Conservation (phyloP, 2,329 filamentous ascomycete genomes). For the Xylariaceae sp. region DNA sequence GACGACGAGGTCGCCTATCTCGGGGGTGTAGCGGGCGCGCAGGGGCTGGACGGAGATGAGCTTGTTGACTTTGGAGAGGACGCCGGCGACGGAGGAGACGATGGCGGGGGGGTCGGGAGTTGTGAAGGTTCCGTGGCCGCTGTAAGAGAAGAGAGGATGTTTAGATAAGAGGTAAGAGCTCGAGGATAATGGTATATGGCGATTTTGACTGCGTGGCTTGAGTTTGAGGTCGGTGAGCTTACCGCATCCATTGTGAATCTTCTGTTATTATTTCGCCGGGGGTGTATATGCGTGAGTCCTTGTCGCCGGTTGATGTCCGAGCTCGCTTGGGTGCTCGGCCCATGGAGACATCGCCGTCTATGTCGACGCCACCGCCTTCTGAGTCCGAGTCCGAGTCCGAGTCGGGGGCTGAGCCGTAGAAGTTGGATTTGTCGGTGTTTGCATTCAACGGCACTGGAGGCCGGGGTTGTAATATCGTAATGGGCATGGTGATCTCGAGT, state of each 20-base stretch:
- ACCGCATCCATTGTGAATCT: conserved; percentile 96
- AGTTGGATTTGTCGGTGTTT: conserved; percentile 4
- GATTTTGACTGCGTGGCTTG: no score
- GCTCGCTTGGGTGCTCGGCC: conserved; percentile 37
- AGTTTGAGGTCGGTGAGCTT: conserved; percentile 20
- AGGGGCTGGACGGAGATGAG: conserved; percentile 87
- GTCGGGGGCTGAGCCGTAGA: conserved; percentile 7
- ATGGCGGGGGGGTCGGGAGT: conserved; percentile 63
- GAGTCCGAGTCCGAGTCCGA: conserved; percentile 33
- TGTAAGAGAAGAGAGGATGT: conserved; percentile 31
- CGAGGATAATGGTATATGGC: background rate
- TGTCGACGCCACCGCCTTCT: conserved; percentile 44
- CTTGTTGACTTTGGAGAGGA: conserved; percentile 91
- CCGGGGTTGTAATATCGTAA: conserved; percentile 32
- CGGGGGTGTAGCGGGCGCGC: conserved; percentile 87
- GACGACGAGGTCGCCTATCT: conserved; percentile 93
- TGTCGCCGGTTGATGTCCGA: conserved; percentile 21
- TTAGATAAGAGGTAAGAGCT: conserved; percentile 1
- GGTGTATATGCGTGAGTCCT: conserved; percentile 67
- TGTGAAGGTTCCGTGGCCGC: conserved; percentile 90
- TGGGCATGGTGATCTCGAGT: conserved; percentile 33
- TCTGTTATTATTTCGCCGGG: conserved; percentile 85
- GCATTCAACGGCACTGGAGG: conserved; percentile 16
- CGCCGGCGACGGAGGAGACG: conserved; percentile 85
- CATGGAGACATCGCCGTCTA: conserved; percentile 45